Evolutionary conservation across 2,329 filamentous ascomycete species (phyloP).

Genomic region (Fusarium humuli): DNA sequence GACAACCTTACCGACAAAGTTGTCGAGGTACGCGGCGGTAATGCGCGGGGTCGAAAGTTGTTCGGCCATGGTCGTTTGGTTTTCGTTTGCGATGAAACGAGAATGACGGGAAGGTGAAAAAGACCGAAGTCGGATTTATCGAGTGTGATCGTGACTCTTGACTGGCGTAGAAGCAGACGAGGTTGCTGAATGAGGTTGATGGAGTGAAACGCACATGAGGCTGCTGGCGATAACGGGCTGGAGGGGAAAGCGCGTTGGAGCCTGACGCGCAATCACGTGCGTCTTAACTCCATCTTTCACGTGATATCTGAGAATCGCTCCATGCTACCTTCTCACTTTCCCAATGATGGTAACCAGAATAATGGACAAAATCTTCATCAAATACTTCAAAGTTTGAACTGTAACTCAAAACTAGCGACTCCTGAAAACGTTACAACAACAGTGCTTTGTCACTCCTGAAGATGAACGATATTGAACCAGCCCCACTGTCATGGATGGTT

Average conservation of each 20-base stretch:
- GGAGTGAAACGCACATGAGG: constrained; percentile 4
- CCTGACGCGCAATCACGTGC: constrained; percentile 41
- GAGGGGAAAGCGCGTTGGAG: constrained; percentile 33
- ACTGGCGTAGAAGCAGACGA: neutral
- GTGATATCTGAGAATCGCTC: neutral
- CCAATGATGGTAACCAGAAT: neutral
- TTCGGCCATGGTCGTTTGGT: constrained; percentile 68
- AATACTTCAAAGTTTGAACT: neutral
- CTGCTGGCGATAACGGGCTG: constrained; percentile 22
- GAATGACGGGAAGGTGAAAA: neutral
- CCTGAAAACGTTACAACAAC: neutral
- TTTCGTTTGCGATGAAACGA: constrained; percentile 3
- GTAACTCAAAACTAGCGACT: neutral
- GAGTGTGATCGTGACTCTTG: neutral
- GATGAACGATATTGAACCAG: neutral
- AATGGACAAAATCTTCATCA: neutral
- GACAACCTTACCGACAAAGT: constrained; percentile 79
- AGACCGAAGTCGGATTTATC: accelerated
- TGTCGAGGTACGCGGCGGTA: constrained; percentile 81
- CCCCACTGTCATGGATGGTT: neutral
- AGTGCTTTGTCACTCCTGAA: neutral
- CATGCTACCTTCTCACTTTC: neutral
- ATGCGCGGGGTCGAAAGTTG: constrained; percentile 81
- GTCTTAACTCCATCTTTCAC: neutral
- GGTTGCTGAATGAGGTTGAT: neutral